phyloP scores from a whole-genome alignment of 202 grass and related monocot species.

The Schoenoplectus triqueter region DNA sequence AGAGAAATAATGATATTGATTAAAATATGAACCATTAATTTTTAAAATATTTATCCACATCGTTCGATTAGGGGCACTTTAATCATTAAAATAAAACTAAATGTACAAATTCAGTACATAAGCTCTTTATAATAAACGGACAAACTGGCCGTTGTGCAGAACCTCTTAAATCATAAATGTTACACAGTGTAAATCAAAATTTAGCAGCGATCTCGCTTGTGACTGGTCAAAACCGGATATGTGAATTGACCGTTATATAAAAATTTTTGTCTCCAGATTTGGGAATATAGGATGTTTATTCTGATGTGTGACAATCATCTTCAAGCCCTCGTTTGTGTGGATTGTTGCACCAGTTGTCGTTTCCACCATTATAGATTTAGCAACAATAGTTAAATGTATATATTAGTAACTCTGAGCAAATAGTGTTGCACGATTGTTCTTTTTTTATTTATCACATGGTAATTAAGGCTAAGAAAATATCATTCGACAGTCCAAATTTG shows the following conservation, averaged over 20 bases:
- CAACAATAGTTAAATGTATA: not conserved
- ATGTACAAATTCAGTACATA: too few relatives aligned
- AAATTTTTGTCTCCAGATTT: constrained; percentile 67
- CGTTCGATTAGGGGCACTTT: too few relatives aligned
- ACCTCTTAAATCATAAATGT: constrained; percentile 24
- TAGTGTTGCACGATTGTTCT: not conserved
- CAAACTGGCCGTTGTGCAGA: too few relatives aligned
- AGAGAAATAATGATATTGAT: too few relatives aligned
- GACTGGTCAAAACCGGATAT: constrained; percentile 33
- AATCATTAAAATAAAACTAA: too few relatives aligned
- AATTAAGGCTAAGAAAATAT: not conserved
- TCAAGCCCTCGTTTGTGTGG: constrained; percentile 85
- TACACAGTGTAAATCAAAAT: constrained; percentile 46
- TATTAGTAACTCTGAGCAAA: not conserved
- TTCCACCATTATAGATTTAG: constrained; percentile 51
- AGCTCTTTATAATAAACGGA: too few relatives aligned
- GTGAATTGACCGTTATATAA: constrained; percentile 46
- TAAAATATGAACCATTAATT: too few relatives aligned
- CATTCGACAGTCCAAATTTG: not conserved
- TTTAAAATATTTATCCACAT: too few relatives aligned
- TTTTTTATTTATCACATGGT: constrained; percentile 2
- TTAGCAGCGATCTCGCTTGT: constrained; percentile 47
- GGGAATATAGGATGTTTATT: constrained; percentile 67
- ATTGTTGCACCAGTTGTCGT: constrained; percentile 97
- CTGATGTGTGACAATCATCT: constrained; percentile 83